A percentile compares a stretch with the other conserved stretches of the same genome.
phyloP scores from a whole-genome alignment of 345 rosid species.

The Syzygium jambos region DNA sequence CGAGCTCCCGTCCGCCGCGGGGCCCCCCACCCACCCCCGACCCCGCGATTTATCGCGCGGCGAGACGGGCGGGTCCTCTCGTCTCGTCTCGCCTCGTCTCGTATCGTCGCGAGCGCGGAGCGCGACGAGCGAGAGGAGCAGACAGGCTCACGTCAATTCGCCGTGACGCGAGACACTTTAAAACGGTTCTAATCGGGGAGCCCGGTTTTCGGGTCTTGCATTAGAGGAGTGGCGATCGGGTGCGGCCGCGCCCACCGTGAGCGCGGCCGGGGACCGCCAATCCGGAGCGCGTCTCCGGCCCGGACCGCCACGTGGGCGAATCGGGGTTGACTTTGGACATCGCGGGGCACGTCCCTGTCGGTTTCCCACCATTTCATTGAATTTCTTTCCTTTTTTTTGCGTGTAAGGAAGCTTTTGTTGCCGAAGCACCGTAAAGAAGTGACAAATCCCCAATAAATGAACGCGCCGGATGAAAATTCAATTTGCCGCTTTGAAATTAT shows the following conservation, averaged over 20 bases:
- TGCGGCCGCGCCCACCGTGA: background rate
- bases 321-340: too few relatives aligned
- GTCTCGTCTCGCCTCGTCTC: too few relatives aligned
- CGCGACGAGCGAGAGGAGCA: background rate
- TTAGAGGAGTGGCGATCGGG: background rate
- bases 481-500: background rate
- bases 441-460: background rate
- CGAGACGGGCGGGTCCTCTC: background rate
- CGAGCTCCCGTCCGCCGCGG: background rate
- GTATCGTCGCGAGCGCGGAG: too few relatives aligned
- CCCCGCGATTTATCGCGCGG: background rate
- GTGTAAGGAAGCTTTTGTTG: background rate
- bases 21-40: too few relatives aligned
- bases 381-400: too few relatives aligned
- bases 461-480: background rate
- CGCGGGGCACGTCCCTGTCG: background rate
- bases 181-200: conserved; percentile 23
- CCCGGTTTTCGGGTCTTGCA: conserved; percentile 8
- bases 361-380: background rate
- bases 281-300: background rate
- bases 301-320: too few relatives aligned
- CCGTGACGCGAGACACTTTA: conserved; percentile 31
- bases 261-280: background rate
- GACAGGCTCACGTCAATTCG: conserved; percentile 21
- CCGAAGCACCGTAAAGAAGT: background rate